Evolutionary conservation across 352 stramenopile genomes (phyloP), one percentile per base, ranked within the genome.

Genomic region (Sclerospora graminicola): DNA sequence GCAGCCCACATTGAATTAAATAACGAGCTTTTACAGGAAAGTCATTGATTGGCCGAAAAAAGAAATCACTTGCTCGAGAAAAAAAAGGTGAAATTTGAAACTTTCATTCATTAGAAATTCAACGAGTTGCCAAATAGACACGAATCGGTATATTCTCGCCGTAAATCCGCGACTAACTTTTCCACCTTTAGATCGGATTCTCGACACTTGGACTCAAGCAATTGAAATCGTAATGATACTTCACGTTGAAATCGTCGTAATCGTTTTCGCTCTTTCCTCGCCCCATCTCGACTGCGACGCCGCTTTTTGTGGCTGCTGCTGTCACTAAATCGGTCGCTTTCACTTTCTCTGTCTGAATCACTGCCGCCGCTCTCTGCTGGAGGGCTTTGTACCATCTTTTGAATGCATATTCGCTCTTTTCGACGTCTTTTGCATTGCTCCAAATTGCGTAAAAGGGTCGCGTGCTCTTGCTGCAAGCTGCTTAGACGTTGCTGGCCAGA

Each of bases 121-220:
- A 60, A 47, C 28, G 61, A 47, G 33, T 54, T 63, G 46, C 61
- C 47, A 51, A 86, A 84, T 13, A 89, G 70, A 57, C 69, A 83
- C 24, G 66, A 67, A 45, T 84, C 67, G 16, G 60, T 51, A 56
- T 85, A 85, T 54, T 85, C 67, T 43, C 69, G 69, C 8, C 66
- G 65, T 23, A 89, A 46, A 20, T 85, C 60, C 8, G 45, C 49
- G 31, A 83, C 45, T 8, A 76, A 36, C 40, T 68, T 59, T 33
- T 84, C 67, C 40, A 80, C 48, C 20, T 79, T 31, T 54, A 89
- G 61, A 31, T 84, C 54, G 24, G 54, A 66, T 36, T 66, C 57
- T 37, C 56, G 46, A 57, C 64, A 69, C 53, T 87, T 68, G 6
- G 74, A 82, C 44, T 83, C 45, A 30, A 84, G 46, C 14, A 89